Evolutionary conservation across 805 yeast species (phyloP).

Genomic region (Wickerhamiella lipophila): DNA sequence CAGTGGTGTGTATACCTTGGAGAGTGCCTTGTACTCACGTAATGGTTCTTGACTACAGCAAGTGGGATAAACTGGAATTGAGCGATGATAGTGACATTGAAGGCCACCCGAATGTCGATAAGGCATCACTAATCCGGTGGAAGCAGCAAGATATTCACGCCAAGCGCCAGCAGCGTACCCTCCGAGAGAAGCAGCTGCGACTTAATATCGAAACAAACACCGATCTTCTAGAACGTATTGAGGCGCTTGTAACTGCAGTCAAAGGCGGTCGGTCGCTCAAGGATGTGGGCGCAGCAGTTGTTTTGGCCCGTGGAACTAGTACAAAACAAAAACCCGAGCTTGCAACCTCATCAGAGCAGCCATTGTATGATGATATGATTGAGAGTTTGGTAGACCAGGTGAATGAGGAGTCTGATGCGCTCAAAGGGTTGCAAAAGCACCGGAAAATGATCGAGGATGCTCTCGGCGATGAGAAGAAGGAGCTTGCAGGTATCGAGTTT

Average conservation of each 20-base stretch:
- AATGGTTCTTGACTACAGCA: slow-evolving; percentile 88
- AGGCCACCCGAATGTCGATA: slow-evolving; percentile 97
- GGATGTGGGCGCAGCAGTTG: slow-evolving; percentile 21
- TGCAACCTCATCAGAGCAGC: slow-evolving; percentile 26
- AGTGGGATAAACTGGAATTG: slow-evolving; percentile 93
- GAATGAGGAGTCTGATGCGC: slow-evolving; percentile 38
- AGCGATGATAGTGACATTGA: slow-evolving; percentile 96
- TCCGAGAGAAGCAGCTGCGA: slow-evolving; percentile 61
- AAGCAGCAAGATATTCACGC: slow-evolving; percentile 96
- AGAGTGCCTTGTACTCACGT: too few relatives aligned
- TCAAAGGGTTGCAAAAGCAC: slow-evolving; percentile 41
- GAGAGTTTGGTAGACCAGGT: slow-evolving; percentile 78
- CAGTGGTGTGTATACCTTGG: too few relatives aligned
- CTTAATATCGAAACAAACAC: slow-evolving; percentile 72
- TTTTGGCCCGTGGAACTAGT: slow-evolving; percentile 19
- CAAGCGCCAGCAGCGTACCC: slow-evolving; percentile 66
- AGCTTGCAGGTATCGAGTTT: slow-evolving; percentile 50
- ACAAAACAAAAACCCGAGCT: slow-evolving; percentile 23
- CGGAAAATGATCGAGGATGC: slow-evolving; percentile 36
- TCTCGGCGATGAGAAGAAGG: slow-evolving; percentile 54
- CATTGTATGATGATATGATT: slow-evolving; percentile 79
- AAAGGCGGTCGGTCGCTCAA: slow-evolving; percentile 24
- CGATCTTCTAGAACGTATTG: slow-evolving; percentile 61
- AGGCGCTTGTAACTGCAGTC: slow-evolving; percentile 39
- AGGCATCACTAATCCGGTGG: slow-evolving; percentile 84